These are phyloP conservation scores for Zalaria obscura DNA, from an alignment of 2,329 filamentous ascomycete genomes.

Conservation along the genomic window DNA sequence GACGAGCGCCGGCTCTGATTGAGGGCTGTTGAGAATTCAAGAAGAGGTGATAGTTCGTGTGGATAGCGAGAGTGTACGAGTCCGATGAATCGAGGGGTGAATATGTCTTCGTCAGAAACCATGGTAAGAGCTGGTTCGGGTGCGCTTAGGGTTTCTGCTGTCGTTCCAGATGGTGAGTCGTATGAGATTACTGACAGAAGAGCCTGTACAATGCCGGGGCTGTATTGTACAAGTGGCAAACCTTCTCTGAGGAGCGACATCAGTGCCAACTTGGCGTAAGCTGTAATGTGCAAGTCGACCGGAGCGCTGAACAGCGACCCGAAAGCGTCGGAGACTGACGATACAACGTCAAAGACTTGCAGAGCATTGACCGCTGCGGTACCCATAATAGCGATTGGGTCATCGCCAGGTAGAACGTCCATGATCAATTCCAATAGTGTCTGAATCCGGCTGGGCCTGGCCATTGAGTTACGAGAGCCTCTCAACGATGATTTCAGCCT, in stretches of 20 bases:
- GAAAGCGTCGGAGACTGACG: constrained; percentile 27
- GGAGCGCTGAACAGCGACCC: constrained; percentile 33
- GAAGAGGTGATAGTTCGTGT: constrained; percentile 68
- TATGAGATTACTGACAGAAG: constrained; percentile 46
- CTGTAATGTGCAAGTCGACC: constrained; percentile 40
- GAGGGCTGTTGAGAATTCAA: constrained; percentile 56
- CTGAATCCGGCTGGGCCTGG: constrained; percentile 2
- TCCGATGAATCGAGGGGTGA: constrained; percentile 35
- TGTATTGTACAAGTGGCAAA: constrained; percentile 55
- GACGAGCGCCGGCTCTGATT: constrained; percentile 29
- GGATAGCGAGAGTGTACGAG: constrained; percentile 68
- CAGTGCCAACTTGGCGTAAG: constrained; percentile 49
- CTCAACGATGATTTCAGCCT: not conserved
- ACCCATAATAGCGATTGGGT: constrained; percentile 34
- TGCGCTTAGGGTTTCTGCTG: not conserved
- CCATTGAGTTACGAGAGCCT: not conserved
- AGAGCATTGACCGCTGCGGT: constrained; percentile 30
- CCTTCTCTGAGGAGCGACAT: constrained; percentile 58
- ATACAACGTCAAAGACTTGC: constrained; percentile 34
- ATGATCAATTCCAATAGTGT: constrained; percentile 25
- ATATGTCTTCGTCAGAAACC: not conserved
- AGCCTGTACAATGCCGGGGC: constrained; percentile 53
- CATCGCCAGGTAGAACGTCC: constrained; percentile 25
- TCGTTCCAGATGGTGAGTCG: not conserved
- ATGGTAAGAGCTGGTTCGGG: not conserved